Base-by-base conservation (phyloP, 2,329 filamentous ascomycete species). In the Phaeosphaeriaceae sp. region DNA sequence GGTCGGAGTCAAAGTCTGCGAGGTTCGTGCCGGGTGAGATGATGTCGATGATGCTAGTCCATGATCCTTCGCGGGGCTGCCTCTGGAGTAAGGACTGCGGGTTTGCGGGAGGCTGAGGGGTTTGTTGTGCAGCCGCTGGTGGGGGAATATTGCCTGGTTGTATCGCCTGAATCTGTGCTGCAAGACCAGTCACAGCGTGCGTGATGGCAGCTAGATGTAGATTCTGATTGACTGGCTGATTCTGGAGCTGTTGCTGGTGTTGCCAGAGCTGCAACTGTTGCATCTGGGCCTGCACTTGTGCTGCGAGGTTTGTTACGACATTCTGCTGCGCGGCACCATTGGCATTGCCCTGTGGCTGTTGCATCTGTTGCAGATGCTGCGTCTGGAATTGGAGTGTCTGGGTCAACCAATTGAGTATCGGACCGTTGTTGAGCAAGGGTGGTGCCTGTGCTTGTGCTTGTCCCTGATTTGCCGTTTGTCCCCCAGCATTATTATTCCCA, bases 11-110 rank as follows among this genome's bases (percentile, higher is more conserved):
- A 40, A 82, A 78, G 57, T 81, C 76, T 44, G 68, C 68, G 31
- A 84, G 72, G 17, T 78, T 81, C 2, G 67, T 70, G 15, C 82
- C 81, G 2, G 84, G 84, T 0, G 82, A 85, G 49, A 86, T 78
- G 11, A 64, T 69, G 62, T 86, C 79, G 53, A 87, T 79, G 22
- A 84, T 64, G 7, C 79, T 68, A 20, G 80, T 70, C 85, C 85
- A 87, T 17, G 82, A 84, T 10, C 81, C 81, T 46, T 66, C 62
- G 40, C 83, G 78, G 44, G 75, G 74, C 27, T 49, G 62, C 15
- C 69, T 59, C 27, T 73, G 71, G 58, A 72, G 79, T 54, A 78
- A 73, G 71, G 56, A 67, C 59, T 61, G 68, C 47, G 59, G 50
- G 44, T 59, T 51, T n/a, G 51, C n/a, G 4, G 27, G 22, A 19